Evolutionary conservation across 176 grass and related monocot species (phyloP), one percentile per base, ranked within the genome.

Genomic region (Carex pumila): DNA sequence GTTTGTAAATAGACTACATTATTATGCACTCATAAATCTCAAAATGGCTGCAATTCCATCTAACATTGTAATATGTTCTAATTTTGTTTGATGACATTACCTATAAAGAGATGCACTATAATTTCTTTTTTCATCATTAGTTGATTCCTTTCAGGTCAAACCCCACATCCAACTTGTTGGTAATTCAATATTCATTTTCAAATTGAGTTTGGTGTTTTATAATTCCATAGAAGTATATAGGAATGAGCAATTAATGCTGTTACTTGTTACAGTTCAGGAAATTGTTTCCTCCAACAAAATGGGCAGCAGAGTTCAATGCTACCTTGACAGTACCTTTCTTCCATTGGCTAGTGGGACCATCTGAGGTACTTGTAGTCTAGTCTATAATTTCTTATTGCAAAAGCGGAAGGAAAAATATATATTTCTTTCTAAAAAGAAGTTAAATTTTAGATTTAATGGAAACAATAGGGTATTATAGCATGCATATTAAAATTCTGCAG

Each of bases 231-330:
- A 18, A 2, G 14, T 37, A 18, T 31, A 7, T 53, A 76, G 31
- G 11, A 6, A 75, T 31, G 21, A 55, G 3, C 22, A 1, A 2
- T 76, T 76, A 32, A 9, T 77, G 50, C 3, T 32, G 73, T 53
- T 22, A 53, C 32, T 13, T 74, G 22, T 70, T 88, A 60, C 89
- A 98, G 92, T 98, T 98, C 88, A 79, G 37, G 85, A 91, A 86
- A 86, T 84, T 94, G 37, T 94, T 95, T 90, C 89, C 92, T 87
- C 89, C 91, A 0, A 91, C 92, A 32, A 76, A 87, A 13, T 90
- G 92, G 92, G 95, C 95, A 3, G 94, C 87, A 82, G 92, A 98
- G 86, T 98, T 98, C 89, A 98, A 95, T 87, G 95, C 95, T 15
- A 79, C 89, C 10, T 87, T 98, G 82, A 98, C 92, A 47, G 91